Evolutionary conservation across 805 yeast species (phyloP), one percentile per base, ranked within the genome.

Genomic region (Debaryomyces maramus): DNA sequence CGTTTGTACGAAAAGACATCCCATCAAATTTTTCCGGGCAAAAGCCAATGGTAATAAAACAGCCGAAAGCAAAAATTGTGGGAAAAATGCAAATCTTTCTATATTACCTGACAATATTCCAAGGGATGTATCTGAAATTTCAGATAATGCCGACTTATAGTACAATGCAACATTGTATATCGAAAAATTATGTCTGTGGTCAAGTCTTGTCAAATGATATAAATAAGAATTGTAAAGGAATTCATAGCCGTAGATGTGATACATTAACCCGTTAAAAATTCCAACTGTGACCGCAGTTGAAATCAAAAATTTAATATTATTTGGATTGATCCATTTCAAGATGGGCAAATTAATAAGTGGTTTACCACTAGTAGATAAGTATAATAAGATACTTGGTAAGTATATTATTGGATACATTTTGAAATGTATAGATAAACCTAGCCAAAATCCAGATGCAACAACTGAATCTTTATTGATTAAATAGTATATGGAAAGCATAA

Each of bases 141-240:
- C 21, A 14, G 36, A 24, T 14, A 32, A 36, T 9, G 70, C 70
- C 2, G 89, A 81, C 33, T 75, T 74, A 55, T 75, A 78, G 58
- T 85, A 85, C 29, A 93, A 66, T 16, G 83, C 67, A 9, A 88
- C 67, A 58, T 90, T 86, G 75, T 90, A 93, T 2, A 90, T 70
- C 4, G 96, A 87, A 57, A 93, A 93, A 62, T 93, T 93, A 63
- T 93, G 99, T 34, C 99, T 78, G 61, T 93, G 99, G 60, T 93
- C 99, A 3, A 88, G 62, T 44, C 99, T 71, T 6, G 78, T 70
- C 30, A 91, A 65, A 60, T 91, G 99, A 58, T 91, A 90, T 4
- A 88, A 55, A 56, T 87, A 89, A 0, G 97, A 76, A 51, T 91
- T 86, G 30, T 78, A 68, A 9, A 93, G 44, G 56, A 83, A 91